Percentiles rank a stretch among this genome's conserved stretches.
Conservation (phyloP, 495 filamentous ascomycete species). For the Penicillium taxi region DNA sequence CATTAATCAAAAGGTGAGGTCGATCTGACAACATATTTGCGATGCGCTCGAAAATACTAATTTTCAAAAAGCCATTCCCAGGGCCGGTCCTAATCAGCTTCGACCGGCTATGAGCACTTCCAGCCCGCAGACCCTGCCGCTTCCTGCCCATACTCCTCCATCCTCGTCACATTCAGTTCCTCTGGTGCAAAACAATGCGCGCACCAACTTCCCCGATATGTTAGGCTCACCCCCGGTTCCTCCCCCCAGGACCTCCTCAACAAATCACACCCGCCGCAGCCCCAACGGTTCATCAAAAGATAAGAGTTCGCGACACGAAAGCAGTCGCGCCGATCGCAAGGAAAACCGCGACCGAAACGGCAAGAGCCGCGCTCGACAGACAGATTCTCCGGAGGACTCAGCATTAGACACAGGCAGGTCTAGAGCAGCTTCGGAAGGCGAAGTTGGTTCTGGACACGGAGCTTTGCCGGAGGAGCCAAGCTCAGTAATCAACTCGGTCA, state of each 20-base stretch:
- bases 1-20: conserved; percentile 17
- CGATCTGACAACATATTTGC: no score
- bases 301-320: conserved; percentile 28
- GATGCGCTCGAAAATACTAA: no score
- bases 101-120: conserved; percentile 40
- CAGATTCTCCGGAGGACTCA: conserved; percentile 24
- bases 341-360: conserved; percentile 30
- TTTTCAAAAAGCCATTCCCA: conserved; percentile 26
- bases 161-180: conserved; percentile 22
- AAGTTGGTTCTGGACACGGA: conserved; percentile 17
- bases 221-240: conserved; percentile 35
- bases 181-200: conserved; percentile 27
- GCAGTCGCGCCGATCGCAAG: conserved; percentile 24
- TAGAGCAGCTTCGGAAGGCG: conserved; percentile 13
- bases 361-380: conserved; percentile 25
- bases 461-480: conserved; percentile 34
- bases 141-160: conserved; percentile 27
- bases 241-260: conserved; percentile 39
- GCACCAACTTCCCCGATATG: conserved; percentile 32
- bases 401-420: conserved; percentile 15
- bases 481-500: conserved; percentile 63
- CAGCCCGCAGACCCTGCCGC: conserved; percentile 29
- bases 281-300: conserved; percentile 25
- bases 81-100: conserved; percentile 28
- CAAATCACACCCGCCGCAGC: conserved; percentile 31